Evolutionary conservation across 257 asterid species (phyloP), one percentile per base, ranked within the genome.

Genomic region (Leptodermis oblonga): DNA sequence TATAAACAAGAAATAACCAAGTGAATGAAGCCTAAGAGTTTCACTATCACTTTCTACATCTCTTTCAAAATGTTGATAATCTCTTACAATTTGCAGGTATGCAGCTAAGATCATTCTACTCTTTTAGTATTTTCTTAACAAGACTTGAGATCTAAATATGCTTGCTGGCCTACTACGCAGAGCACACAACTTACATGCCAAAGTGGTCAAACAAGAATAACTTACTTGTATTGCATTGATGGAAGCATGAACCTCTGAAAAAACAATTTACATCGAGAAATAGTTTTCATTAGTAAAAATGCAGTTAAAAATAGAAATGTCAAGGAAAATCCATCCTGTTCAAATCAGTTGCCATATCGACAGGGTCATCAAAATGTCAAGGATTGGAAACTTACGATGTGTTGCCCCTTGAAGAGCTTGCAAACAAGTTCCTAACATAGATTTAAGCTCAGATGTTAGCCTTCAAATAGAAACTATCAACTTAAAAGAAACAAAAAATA

Each of bases 241-340:
- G n/a, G n/a, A 84, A 81, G 83, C 92, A 88, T 63, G 90, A 86
- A 62, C 86, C 85, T 36, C 95, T 84, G 69, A 54, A 62, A 82
- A 62, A 68, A 70, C 15, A 66, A 79, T 22, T 67, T 30, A 64
- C 55, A 48, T 31, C 20, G 34, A 15, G 17, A 14, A 62, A 67
- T 65, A 62, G 62, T 79, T 43, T 45, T 77, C 69, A n/a, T n/a
- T n/a, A n/a, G n/a, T n/a, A n/a, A n/a, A n/a, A n/a, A n/a, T n/a
- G n/a, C n/a, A 60, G 30, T 67, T 5, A 33, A 33, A 59, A n/a
- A 30, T 42, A 59, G 25, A 59, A 0, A 30, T 59, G 1, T 26
- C 30, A 33, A 20, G 7, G 46, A 12, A 33, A 5, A 15, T 34
- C 4, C 15, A 33, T 39, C 66, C 28, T 14, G 12, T 2, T 43